Percentiles rank a stretch among this genome's conserved stretches.
phyloP scores from a whole-genome alignment of 2,329 filamentous ascomycete genomes.

The Ascochyta koolunga region DNA sequence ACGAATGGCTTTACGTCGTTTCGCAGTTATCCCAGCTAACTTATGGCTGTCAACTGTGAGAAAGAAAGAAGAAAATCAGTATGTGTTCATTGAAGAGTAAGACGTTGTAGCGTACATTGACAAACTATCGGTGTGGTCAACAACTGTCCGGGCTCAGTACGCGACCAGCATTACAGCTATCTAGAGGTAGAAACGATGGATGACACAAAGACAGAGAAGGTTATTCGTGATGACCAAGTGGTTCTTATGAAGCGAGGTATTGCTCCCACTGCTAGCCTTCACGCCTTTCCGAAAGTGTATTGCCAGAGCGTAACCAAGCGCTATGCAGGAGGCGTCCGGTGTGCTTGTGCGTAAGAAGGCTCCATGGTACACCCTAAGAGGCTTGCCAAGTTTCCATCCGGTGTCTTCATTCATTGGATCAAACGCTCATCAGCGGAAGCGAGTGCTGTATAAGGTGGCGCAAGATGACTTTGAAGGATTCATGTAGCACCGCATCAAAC shows the following conservation, averaged over 20 bases:
- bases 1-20: constrained; percentile 26
- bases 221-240: constrained; percentile 7
- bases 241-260: constrained; percentile 24
- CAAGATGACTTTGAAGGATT: constrained; percentile 41
- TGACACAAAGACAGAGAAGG: background rate
- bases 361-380: constrained; percentile 32
- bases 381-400: constrained; percentile 28
- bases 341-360: constrained; percentile 31
- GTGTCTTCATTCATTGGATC: constrained; percentile 26
- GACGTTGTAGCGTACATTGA: constrained; percentile 7
- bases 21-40: constrained; percentile 20
- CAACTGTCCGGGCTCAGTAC: background rate
- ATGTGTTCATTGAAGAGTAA: constrained; percentile 13
- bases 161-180: background rate
- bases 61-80: constrained; percentile 28
- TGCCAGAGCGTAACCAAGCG: constrained; percentile 42
- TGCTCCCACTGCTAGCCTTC: constrained; percentile 31
- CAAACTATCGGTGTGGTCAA: background rate
- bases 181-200: background rate
- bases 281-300: constrained; percentile 34
- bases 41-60: constrained; percentile 22
- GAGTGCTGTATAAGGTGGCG: constrained; percentile 28
- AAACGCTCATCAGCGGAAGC: constrained; percentile 27
- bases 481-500: constrained; percentile 45
- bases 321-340: constrained; percentile 39